Conservation (phyloP, 805 yeast species). For the Kazachstania bromeliacearum region DNA sequence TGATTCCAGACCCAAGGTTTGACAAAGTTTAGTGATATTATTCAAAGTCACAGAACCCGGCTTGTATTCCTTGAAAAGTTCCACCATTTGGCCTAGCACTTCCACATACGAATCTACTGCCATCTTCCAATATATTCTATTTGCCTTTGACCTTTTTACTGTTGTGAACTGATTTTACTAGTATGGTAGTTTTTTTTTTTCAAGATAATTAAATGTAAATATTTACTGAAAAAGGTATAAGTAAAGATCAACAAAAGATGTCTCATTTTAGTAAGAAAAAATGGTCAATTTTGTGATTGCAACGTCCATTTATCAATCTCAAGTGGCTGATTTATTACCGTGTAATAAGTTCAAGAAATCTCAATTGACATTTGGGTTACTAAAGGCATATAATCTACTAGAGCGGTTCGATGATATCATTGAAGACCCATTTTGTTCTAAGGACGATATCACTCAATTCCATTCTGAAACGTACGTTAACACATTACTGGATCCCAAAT, state of each 20-base stretch:
- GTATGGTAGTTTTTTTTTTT: too few relatives aligned
- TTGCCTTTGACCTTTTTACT: background rate
- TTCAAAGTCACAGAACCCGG: conserved; percentile 27
- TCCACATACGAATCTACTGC: conserved; percentile 21
- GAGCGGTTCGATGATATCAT: conserved; percentile 19
- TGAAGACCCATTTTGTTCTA: conserved; percentile 12
- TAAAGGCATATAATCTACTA: conserved; percentile 17
- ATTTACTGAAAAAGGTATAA: background rate
- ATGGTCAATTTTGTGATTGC: conserved; percentile 20
- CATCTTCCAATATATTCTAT: conserved; percentile 9
- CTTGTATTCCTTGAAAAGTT: conserved; percentile 24
- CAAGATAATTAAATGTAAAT: background rate
- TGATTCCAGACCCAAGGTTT: conserved; percentile 28
- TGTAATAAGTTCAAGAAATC: conserved; percentile 23
- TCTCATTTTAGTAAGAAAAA: background rate
- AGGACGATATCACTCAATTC: conserved; percentile 36
- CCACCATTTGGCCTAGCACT: conserved; percentile 23
- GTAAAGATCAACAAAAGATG: background rate
- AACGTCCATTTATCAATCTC: conserved; percentile 23
- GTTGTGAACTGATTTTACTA: too few relatives aligned
- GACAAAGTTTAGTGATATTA: conserved; percentile 28
- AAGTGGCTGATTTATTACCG: conserved; percentile 27
- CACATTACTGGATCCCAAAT: conserved; percentile 27
- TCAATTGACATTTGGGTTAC: conserved; percentile 17
- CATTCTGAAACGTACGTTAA: conserved; percentile 40